Conservation (phyloP, 345 rosid genomes). For the Rhizophora mangle region DNA sequence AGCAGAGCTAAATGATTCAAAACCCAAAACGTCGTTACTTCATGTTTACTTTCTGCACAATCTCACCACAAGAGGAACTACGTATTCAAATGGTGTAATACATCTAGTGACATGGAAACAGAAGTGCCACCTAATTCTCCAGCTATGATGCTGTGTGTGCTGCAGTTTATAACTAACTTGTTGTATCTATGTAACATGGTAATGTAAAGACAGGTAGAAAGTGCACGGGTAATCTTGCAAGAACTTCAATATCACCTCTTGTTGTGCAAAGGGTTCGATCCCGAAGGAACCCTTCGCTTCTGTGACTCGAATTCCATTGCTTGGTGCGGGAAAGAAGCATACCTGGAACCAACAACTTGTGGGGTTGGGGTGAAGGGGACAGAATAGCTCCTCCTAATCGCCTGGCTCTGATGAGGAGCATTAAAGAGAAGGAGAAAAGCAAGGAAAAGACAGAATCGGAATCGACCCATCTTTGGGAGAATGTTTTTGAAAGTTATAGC, state of each 20-base stretch:
- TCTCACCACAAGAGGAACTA: not conserved
- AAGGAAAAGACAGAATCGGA: not conserved
- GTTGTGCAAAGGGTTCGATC: constrained; percentile 56
- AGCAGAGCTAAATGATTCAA: not conserved
- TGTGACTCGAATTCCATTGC: constrained; percentile 23
- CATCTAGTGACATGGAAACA: not conserved
- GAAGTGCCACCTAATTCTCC: not conserved
- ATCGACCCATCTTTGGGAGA: constrained; percentile 12
- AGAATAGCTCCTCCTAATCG: constrained; percentile 3
- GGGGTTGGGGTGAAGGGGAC: constrained; percentile 11
- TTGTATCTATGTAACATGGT: not conserved
- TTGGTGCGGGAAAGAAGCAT: not conserved
- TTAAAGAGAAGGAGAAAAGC: constrained; percentile 7
- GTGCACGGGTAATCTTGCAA: not conserved
- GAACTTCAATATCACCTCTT: constrained; percentile 18
- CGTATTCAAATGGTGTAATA: not conserved
- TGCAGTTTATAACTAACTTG: not conserved
- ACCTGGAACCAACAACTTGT: not conserved
- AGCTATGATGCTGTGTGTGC: not conserved
- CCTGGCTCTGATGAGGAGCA: not conserved
- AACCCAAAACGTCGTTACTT: too few species aligned
- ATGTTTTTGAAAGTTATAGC: not conserved
- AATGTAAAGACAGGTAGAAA: not conserved
- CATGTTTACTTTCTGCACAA: constrained; percentile 3
- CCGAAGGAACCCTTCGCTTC: constrained; percentile 49